A percentile compares a stretch with the other conserved stretches of the same genome.
Evolutionary conservation across 495 filamentous ascomycete species (phyloP).

Genomic region (Oidiodendron maius): DNA sequence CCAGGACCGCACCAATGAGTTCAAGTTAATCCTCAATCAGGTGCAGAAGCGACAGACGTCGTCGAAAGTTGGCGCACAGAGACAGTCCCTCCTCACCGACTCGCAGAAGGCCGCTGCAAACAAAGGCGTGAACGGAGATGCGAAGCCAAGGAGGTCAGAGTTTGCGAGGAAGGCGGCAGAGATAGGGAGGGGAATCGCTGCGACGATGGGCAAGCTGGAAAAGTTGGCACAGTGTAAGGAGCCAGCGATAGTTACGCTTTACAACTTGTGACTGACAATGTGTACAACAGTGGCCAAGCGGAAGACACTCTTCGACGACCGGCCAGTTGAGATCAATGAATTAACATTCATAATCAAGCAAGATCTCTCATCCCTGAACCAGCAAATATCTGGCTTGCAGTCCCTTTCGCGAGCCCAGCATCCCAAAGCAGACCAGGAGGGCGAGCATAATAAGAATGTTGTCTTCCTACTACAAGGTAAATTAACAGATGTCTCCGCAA

Average conservation of each 20-base stretch:
- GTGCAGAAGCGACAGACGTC: conserved; percentile 68
- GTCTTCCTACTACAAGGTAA: conserved; percentile 90
- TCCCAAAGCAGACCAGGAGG: conserved; percentile 77
- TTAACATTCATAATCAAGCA: conserved; percentile 97
- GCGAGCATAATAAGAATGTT: conserved; percentile 97
- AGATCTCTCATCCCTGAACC: conserved; percentile 83
- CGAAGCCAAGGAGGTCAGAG: conserved; percentile 50
- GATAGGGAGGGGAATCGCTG: conserved; percentile 84
- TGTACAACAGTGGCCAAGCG: conserved; percentile 85
- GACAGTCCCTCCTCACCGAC: conserved; percentile 73
- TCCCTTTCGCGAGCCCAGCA: conserved; percentile 66
- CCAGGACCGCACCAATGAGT: conserved; percentile 94
- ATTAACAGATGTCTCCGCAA: conserved; percentile 85
- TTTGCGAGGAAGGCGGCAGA: conserved; percentile 87
- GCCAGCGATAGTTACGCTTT: neutral
- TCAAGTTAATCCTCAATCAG: conserved; percentile 80
- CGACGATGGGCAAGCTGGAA: conserved; percentile 89
- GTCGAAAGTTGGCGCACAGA: conserved; percentile 67
- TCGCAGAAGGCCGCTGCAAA: conserved; percentile 65
- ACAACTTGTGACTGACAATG: conserved; percentile 7
- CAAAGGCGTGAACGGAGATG: conserved; percentile 40
- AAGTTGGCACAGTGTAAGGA: conserved; percentile 76
- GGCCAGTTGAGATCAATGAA: conserved; percentile 93
- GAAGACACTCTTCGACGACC: conserved; percentile 95
- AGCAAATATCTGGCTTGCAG: conserved; percentile 77